Conservation (phyloP, 768 basidiomycete species). For the Lactarius sp. region DNA sequence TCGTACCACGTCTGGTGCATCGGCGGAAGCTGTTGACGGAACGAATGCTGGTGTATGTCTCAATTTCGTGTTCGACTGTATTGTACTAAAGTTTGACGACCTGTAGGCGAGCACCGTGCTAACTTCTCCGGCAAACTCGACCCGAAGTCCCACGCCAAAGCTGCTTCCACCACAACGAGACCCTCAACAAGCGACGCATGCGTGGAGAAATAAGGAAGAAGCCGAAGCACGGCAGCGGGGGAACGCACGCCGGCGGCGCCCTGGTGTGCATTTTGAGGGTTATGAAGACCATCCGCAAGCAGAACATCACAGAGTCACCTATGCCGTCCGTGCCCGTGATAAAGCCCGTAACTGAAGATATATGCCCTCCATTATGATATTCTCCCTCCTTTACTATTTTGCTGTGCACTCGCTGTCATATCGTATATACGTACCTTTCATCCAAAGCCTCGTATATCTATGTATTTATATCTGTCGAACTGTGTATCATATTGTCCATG, state of each 20-base stretch:
- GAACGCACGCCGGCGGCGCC: conserved; percentile 29
- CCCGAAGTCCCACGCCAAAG: conserved; percentile 52
- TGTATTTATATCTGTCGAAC: conserved; percentile 23
- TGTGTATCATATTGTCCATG: conserved; percentile 22
- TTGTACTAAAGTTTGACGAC: not conserved
- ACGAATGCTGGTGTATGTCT: conserved; percentile 55
- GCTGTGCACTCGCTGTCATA: conserved; percentile 6
- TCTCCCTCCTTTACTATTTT: not conserved
- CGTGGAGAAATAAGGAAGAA: conserved; percentile 68
- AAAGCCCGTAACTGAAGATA: conserved; percentile 6
- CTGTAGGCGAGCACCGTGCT: conserved; percentile 62
- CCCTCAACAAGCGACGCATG: conserved; percentile 54
- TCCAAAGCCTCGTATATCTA: not conserved
- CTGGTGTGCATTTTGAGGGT: conserved; percentile 35
- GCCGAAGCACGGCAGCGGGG: conserved; percentile 41
- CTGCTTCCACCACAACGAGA: conserved; percentile 62
- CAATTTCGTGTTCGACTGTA: conserved; percentile 1
- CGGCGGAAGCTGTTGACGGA: conserved; percentile 74
- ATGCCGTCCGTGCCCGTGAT: conserved; percentile 20
- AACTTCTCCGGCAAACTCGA: conserved; percentile 69
- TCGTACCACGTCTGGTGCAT: conserved; percentile 66
- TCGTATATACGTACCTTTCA: conserved; percentile 16
- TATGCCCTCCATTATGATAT: conserved; percentile 8
- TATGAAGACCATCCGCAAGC: conserved; percentile 29
- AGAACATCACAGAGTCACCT: conserved; percentile 19